Evolutionary conservation across 169 alveolate species (phyloP), one percentile per base, ranked within the genome.

Genomic region (Plasmodium gaboni): DNA sequence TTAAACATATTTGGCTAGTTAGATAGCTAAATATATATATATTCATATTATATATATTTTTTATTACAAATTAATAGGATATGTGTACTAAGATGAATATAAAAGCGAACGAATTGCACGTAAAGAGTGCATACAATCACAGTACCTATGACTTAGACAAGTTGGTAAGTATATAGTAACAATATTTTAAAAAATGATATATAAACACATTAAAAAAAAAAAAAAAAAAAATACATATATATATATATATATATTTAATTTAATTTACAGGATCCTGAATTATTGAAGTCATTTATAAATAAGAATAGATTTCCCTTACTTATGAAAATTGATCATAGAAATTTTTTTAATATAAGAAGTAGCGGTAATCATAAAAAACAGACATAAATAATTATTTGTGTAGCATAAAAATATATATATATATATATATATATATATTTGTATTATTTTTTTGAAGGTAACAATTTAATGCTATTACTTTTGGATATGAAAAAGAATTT

Each of bases 301-400:
- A 76, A 76, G 67, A 76, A 76, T 64, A 65, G 89, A 28, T 76
- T 76, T 42, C 89, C 89, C 26, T 19, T 76, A 76, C 76, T 76
- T 17, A 76, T 53, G 22, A 76, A 76, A 64, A 57, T 76, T 48
- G 89, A 76, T 55, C 89, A 76, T 28, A 59, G 67, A 24, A 76
- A 19, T 32, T 76, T 76, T 44, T 76, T 76, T 76, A 76, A 32
- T 57, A 10, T 63, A 64, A 61, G 89, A 61, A 76, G 89, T 55
- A 76, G 89, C 50, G 89, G 89, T 76, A 63, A 61, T 24, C 6
- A 17, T 17, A 28, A 53, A 69, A 46, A n/a, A 46, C 13, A 69
- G 15, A 69, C 13, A 10, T 17, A 32, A 42, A 28, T 7, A 55
- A 15, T 50, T 46, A 8, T 9, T 46, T n/a, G 9, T 44, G 2